Percentiles rank a stretch among this genome's conserved stretches.
These are phyloP conservation scores for Nothopassalora personata DNA, from an alignment of 2,329 filamentous ascomycete genomes.

Conservation along the genomic window DNA sequence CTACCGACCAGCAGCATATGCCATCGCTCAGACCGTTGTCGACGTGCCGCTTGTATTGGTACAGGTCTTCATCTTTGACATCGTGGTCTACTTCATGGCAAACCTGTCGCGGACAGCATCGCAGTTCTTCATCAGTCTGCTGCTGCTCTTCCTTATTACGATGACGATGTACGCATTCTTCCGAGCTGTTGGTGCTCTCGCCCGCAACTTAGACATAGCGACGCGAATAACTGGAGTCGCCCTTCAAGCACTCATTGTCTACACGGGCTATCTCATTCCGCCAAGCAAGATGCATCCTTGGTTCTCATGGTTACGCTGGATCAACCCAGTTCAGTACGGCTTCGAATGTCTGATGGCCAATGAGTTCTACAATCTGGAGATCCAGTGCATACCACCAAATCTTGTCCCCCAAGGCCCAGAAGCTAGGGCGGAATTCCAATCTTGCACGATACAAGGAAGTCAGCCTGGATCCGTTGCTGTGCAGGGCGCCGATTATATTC, in stretches of 20 bases:
- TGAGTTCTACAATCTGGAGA: constrained; percentile 55
- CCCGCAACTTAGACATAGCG: constrained; percentile 57
- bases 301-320: constrained; percentile 65
- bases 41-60: constrained; percentile 73
- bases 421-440: constrained; percentile 48
- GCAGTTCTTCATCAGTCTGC: constrained; percentile 76
- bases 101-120: constrained; percentile 68
- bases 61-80: constrained; percentile 53
- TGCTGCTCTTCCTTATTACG: constrained; percentile 68
- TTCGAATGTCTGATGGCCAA: constrained; percentile 68
- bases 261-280: constrained; percentile 48
- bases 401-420: constrained; percentile 35
- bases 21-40: constrained; percentile 74
- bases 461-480: constrained; percentile 41
- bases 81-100: constrained; percentile 80
- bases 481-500: constrained; percentile 33
- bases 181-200: constrained; percentile 69
- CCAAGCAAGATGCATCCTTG: constrained; percentile 25
- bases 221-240: constrained; percentile 52
- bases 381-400: constrained; percentile 49
- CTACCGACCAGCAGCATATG: constrained; percentile 83
- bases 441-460: constrained; percentile 55
- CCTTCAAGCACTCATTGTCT: constrained; percentile 60
- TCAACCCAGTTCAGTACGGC: constrained; percentile 73
- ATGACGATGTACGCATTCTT: constrained; percentile 82